Percentiles rank a stretch among this genome's conserved stretches.
phyloP scores from a whole-genome alignment of 192 early-diverging fungal species.

The Phlyctochytrium planicorne region DNA sequence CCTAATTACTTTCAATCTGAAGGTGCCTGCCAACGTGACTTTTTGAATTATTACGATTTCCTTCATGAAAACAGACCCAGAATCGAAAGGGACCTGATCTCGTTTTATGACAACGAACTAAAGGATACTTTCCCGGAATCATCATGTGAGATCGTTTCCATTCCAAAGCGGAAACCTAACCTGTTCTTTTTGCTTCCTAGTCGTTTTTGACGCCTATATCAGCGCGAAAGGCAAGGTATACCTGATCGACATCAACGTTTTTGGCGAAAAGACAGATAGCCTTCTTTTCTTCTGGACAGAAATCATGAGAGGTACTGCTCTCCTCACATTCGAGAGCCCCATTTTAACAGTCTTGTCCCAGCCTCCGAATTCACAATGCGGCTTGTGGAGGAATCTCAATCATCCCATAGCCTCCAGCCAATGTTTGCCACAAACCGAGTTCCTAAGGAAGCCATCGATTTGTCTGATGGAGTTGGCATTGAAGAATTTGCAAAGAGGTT shows the following conservation, averaged over 20 bases:
- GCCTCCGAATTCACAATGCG: neutral
- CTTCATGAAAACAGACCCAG: slow-evolving; percentile 54
- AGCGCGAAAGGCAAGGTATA: slow-evolving; percentile 60
- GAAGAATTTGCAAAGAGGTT: slow-evolving; percentile 63
- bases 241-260: slow-evolving; percentile 93
- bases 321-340: neutral
- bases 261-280: slow-evolving; percentile 73
- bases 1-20: slow-evolving; percentile 1
- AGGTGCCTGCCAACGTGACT: slow-evolving; percentile 87
- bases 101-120: slow-evolving; percentile 70
- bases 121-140: slow-evolving; percentile 59
- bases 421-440: slow-evolving; percentile 65
- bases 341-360: neutral
- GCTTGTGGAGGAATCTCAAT: slow-evolving; percentile 35
- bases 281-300: slow-evolving; percentile 85
- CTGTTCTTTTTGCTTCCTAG: no score
- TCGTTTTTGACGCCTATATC: slow-evolving; percentile 90
- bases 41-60: slow-evolving; percentile 77
- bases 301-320: slow-evolving; percentile 44
- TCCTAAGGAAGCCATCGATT: slow-evolving; percentile 72
- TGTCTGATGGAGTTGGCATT: slow-evolving; percentile 67
- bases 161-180: neutral
- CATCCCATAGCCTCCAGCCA: slow-evolving; percentile 46
- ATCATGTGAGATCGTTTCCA: slow-evolving; percentile 55
- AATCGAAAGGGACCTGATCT: slow-evolving; percentile 53